phyloP scores from a whole-genome alignment of 129 eudicot genomes.

The Lactuca sativa region DNA sequence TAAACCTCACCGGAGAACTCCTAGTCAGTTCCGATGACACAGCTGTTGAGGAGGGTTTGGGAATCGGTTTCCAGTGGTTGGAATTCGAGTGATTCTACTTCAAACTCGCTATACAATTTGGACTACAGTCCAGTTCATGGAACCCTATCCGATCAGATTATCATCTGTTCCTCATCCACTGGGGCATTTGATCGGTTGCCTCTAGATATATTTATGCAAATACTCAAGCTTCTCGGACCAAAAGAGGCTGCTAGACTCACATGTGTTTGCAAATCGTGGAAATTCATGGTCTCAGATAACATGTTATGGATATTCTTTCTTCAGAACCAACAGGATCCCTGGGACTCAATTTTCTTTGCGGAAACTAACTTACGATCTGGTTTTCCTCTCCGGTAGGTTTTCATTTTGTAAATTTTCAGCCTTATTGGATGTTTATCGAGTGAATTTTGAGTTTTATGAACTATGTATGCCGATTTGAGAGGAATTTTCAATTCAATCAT shows the following conservation, averaged over 20 bases:
- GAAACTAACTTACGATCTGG: slow-evolving; percentile 72
- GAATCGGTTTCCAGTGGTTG: slow-evolving; percentile 21
- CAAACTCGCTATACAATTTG: slow-evolving; percentile 11
- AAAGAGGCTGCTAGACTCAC: slow-evolving; percentile 67
- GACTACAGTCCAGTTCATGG: slow-evolving; percentile 17
- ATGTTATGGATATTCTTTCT: slow-evolving; percentile 73
- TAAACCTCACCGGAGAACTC: neutral
- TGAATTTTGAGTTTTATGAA: neutral
- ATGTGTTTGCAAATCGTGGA: slow-evolving; percentile 71
- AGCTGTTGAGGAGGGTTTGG: slow-evolving; percentile 2
- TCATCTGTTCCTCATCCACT: slow-evolving; percentile 43
- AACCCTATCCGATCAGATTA: slow-evolving; percentile 17
- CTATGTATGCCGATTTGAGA: too few relatives aligned
- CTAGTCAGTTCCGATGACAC: slow-evolving; percentile 7
- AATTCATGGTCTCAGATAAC: slow-evolving; percentile 56
- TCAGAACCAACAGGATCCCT: slow-evolving; percentile 51
- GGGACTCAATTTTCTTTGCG: slow-evolving; percentile 77
- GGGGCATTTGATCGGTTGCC: slow-evolving; percentile 82
- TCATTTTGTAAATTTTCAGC: neutral
- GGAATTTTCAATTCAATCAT: neutral
- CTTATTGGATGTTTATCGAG: neutral
- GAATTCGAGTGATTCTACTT: slow-evolving; percentile 2
- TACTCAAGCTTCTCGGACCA: slow-evolving; percentile 67
- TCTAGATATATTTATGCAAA: slow-evolving; percentile 54
- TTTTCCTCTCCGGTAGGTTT: slow-evolving; percentile 61